Evolutionary conservation across 202 grass and related monocot species (phyloP).

Genomic region (Setaria italica): DNA sequence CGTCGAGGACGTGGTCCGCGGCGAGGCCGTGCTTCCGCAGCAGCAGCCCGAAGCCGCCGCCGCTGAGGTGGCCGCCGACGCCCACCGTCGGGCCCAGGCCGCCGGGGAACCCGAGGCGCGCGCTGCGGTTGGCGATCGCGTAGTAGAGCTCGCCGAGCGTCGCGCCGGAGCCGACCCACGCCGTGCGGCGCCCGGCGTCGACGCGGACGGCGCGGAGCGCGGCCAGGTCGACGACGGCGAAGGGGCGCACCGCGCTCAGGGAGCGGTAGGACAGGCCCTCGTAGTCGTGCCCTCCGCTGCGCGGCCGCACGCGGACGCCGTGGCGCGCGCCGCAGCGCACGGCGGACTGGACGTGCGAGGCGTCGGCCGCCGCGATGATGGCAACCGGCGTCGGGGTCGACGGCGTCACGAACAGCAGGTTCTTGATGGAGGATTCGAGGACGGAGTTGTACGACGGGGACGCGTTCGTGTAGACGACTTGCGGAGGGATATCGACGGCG

Average conservation of each 20-base stretch:
- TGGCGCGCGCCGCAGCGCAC: conserved; percentile 49
- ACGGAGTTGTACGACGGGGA: conserved; percentile 39
- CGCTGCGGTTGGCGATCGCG: conserved; percentile 46
- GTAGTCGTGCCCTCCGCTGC: conserved; percentile 75
- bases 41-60: conserved; percentile 64
- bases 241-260: not conserved
- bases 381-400: conserved; percentile 47
- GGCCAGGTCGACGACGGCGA: conserved; percentile 50
- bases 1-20: conserved; percentile 63
- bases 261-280: conserved; percentile 69
- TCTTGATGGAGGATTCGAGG: conserved; percentile 54
- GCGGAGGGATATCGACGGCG: conserved; percentile 15
- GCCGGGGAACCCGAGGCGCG: conserved; percentile 51
- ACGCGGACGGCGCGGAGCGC: conserved; percentile 45
- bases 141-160: conserved; percentile 76
- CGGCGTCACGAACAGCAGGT: conserved; percentile 55
- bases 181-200: not conserved
- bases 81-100: conserved; percentile 60
- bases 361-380: conserved; percentile 33
- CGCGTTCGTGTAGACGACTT: conserved; percentile 12
- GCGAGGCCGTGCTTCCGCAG: conserved; percentile 68
- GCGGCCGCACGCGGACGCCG: conserved; percentile 41
- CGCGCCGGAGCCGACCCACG: conserved; percentile 69
- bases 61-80: conserved; percentile 60
- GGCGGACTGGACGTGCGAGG: conserved; percentile 48